Conservation (phyloP, 768 basidiomycete genomes). For the Artomyces pyxidatus region DNA sequence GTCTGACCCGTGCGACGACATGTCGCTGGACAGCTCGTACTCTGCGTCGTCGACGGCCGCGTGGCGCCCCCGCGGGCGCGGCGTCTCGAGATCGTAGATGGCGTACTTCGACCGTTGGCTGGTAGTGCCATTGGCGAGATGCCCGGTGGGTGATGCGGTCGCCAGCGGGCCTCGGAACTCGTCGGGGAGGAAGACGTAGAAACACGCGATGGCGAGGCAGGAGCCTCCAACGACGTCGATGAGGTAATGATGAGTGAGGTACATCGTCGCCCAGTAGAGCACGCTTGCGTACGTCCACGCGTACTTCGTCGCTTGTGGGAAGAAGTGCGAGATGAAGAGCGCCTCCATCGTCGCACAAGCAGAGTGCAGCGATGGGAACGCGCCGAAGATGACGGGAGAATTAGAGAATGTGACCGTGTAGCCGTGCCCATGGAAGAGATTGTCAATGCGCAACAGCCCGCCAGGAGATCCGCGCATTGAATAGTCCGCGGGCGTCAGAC, state of each 20-base stretch:
- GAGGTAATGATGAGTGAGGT: slow-evolving; percentile 96
- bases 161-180: slow-evolving; percentile 56
- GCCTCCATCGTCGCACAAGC: slow-evolving; percentile 89
- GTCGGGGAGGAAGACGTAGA: slow-evolving; percentile 84
- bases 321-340: slow-evolving; percentile 91
- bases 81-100: slow-evolving; percentile 67
- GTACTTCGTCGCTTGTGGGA: slow-evolving; percentile 59
- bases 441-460: slow-evolving; percentile 88
- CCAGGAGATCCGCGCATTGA: slow-evolving; percentile 88
- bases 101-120: slow-evolving; percentile 57
- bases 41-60: slow-evolving; percentile 38
- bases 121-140: slow-evolving; percentile 22
- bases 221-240: slow-evolving; percentile 95
- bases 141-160: slow-evolving; percentile 41
- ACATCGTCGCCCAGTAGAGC: slow-evolving; percentile 99
- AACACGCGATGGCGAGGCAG: slow-evolving; percentile 79
- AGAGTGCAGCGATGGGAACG: slow-evolving; percentile 91
- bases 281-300: slow-evolving; percentile 80
- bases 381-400: slow-evolving; percentile 93
- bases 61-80: slow-evolving; percentile 24
- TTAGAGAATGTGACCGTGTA: slow-evolving; percentile 79
- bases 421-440: slow-evolving; percentile 63
- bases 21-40: slow-evolving; percentile 46
- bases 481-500: slow-evolving; percentile 92
- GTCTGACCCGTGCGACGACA: slow-evolving; percentile 39